Evolutionary conservation across 2,329 filamentous ascomycete species (phyloP).

Genomic region (Cladobotryum protrusum): DNA sequence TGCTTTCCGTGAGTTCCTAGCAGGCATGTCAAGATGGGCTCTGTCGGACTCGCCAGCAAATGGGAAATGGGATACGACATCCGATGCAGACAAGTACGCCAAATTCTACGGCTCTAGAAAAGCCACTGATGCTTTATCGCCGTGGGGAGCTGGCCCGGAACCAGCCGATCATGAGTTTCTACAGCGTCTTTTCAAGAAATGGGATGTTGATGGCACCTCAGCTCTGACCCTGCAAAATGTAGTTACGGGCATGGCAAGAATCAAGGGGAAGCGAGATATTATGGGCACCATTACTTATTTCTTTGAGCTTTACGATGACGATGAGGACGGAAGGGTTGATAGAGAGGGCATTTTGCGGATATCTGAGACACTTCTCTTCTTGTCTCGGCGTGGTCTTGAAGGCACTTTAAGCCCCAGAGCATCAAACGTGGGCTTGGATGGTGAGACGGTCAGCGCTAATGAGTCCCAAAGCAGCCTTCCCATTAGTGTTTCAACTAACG

Average conservation of each 20-base stretch:
- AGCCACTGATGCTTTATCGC: conserved; percentile 37
- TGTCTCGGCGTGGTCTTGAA: conserved; percentile 82
- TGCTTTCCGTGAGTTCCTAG: conserved; percentile 88
- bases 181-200: conserved; percentile 76
- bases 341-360: conserved; percentile 92
- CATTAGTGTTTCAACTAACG: conserved; percentile 61
- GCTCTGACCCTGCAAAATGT: conserved; percentile 84
- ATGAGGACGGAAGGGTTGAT: conserved; percentile 84
- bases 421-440: conserved; percentile 49
- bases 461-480: conserved; percentile 35
- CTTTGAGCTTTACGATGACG: conserved; percentile 94
- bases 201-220: conserved; percentile 75
- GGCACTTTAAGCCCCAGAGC: conserved; percentile 62
- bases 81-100: conserved; percentile 49
- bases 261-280: conserved; percentile 91
- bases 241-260: conserved; percentile 79
- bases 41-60: conserved; percentile 74
- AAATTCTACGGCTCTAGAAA: conserved; percentile 55
- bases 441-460: conserved; percentile 23
- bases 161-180: conserved; percentile 95
- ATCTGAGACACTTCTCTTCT: conserved; percentile 86
- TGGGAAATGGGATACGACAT: conserved; percentile 40
- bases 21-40: conserved; percentile 86
- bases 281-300: conserved; percentile 98
- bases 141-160: conserved; percentile 52